Base-by-base conservation (phyloP, 257 asterid species). In the Orobanche coerulescens region DNA sequence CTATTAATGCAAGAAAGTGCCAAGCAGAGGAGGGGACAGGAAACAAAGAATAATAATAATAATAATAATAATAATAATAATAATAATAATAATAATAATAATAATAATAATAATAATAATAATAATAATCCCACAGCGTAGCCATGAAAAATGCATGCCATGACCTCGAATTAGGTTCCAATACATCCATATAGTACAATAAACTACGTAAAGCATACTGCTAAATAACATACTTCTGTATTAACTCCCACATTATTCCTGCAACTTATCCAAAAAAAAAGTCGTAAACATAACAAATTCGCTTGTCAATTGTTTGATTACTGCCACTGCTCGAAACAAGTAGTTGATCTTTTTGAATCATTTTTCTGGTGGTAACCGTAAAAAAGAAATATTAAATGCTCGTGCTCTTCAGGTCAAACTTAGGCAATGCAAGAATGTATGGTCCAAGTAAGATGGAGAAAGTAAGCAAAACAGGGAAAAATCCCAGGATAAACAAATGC, bases 361-460 rank as follows among this genome's bases (percentile, higher is more conserved):
- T 25, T 49, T 36, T 25, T n/a, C n/a, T 19, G 24, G 9, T 44
- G 65, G 63, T 34, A 61, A 19, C 10, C 15, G 40, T 14, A 37
- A 19, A 48, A 43, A 53, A 50, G 18, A 4, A 26, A 49, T 24
- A 54, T 9, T 31, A 56, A 39, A 24, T 14, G 50, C 40, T 55
- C 70, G n/a, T 1, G 55, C 71, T 37, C 65, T 18, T 46, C 54
- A 1, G 18, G 61, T 54, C 31, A 18, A 34, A 37, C 8, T 16
- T 43, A 12, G 65, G 58, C 4, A 31, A 66, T 62, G 33, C 70
- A 15, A 40, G 68, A 66, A 55, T 26, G 64, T 43, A 62, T 8
- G 48, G 57, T 30, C 59, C 23, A 61, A 59, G 58, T 43, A 37
- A 61, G 65, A 20, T 62, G 64, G 71, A 58, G 54, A 16, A 26